phyloP scores from a whole-genome alignment of 768 basidiomycete species.

The Collybia nuda region DNA sequence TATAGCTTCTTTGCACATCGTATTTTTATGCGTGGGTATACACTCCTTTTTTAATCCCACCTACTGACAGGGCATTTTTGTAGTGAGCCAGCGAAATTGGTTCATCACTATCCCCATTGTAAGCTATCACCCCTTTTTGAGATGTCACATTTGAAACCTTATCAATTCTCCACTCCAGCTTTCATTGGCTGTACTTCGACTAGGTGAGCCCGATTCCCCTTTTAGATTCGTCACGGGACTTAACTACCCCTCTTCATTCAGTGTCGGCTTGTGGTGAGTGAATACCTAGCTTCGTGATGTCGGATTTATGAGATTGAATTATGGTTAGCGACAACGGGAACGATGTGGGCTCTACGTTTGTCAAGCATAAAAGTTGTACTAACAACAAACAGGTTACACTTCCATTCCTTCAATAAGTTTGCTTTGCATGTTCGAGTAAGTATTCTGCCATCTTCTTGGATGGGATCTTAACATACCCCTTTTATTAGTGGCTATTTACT shows the following conservation, averaged over 20 bases:
- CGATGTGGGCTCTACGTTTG: conserved; percentile 21
- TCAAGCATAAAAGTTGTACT: background rate
- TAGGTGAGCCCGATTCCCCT: conserved; percentile 17
- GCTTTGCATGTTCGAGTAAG: conserved; percentile 1
- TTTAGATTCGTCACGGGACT: background rate
- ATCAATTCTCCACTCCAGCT: conserved; percentile 11
- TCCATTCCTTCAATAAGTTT: background rate
- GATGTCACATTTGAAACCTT: background rate
- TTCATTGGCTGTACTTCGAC: conserved; percentile 24
- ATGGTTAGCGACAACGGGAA: conserved; percentile 23
- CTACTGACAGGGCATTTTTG: background rate
- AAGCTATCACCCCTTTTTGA: conserved; percentile 3
- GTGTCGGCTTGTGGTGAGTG: conserved; percentile 29
- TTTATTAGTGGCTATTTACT: conserved; percentile 51
- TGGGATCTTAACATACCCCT: background rate
- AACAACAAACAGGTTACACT: conserved; percentile 17
- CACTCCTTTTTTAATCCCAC: background rate
- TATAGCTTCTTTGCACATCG: conserved; percentile 36
- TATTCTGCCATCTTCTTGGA: background rate
- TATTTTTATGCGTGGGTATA: conserved; percentile 34
- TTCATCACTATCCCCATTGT: conserved; percentile 31
- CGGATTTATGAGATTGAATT: background rate
- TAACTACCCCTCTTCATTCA: background rate
- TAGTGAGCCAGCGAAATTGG: conserved; percentile 37
- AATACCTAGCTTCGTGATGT: too few species aligned